Evolutionary conservation across 257 asterid species (phyloP), one percentile per base, ranked within the genome.

Genomic region (Plantago elongata): DNA sequence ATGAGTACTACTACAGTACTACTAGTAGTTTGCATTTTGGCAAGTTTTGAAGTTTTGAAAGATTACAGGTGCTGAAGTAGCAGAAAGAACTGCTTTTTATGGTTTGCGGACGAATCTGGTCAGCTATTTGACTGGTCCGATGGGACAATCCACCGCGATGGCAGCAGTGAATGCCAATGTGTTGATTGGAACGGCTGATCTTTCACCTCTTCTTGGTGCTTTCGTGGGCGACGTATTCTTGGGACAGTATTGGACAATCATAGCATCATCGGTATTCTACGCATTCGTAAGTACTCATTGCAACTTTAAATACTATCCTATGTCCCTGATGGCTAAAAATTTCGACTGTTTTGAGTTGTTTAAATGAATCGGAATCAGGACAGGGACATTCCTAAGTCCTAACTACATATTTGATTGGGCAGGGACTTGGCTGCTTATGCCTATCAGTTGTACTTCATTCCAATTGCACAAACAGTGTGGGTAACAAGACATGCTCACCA

Each of bases 121-220:
- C 54, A 49, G 54, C 27, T 49, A 49, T 49, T 14, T 49, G 54
- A 49, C 54, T 15, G 54, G 54, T 7, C 54, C 54, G 27, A n/a
- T 49, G 54, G 54, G 54, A 0, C 54, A 49, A 15, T 49, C 54
- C 11, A 14, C 11, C 27, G 54, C 54, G 27, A 15, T 10, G 11
- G 54, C 54, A 9, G 54, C 54, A 18, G 54, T n/a, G 54, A 49
- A 49, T 7, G 54, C 14, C 9, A 49, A 49, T n/a, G 54, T 18
- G 22, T 49, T 16, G 54, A 49, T n/a, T 14, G 54, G 54, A 49
- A 18, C 27, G 27, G 54, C 54, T 16, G 17, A n/a, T 16, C 54
- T 49, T 14, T 49, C 17, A 18, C 54, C 54, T 2, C n/a, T 49
- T 6, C 54, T 49, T 17, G 54, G 54, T 9, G 54, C 54, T 14